These are phyloP conservation scores for Trichoderma lentiforme DNA, from an alignment of 2,329 filamentous ascomycete species.

Conservation along the genomic window DNA sequence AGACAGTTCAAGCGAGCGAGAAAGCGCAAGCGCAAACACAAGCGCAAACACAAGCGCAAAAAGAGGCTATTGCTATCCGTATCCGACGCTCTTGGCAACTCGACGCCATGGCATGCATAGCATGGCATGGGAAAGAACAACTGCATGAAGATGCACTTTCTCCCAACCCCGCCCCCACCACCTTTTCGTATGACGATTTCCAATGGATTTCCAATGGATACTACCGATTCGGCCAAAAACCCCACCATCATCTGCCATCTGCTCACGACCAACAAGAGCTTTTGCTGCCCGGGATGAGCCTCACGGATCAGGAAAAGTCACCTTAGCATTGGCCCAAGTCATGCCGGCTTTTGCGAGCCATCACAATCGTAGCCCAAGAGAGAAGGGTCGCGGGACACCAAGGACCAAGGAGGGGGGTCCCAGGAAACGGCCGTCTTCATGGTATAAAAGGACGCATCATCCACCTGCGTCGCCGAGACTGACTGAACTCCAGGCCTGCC, in stretches of 20 bases:
- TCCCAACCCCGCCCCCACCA: slow-evolving; percentile 17
- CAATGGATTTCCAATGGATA: slow-evolving; percentile 16
- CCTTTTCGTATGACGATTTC: slow-evolving; percentile 13
- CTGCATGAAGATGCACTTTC: slow-evolving; percentile 13
- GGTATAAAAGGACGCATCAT: slow-evolving; percentile 15
- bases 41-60: background rate
- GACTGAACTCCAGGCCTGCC: background rate
- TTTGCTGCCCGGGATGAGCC: background rate
- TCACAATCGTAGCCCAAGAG: slow-evolving; percentile 10
- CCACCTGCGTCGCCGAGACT: background rate
- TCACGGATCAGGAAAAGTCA: slow-evolving; percentile 9
- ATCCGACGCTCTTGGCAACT: background rate
- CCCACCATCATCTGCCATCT: slow-evolving; percentile 19
- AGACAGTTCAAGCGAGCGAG: background rate
- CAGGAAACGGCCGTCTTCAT: background rate
- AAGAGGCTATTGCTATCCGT: background rate
- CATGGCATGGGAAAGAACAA: background rate
- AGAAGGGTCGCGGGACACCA: background rate
- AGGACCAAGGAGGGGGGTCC: background rate
- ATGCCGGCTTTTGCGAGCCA: slow-evolving; percentile 9
- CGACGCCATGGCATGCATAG: background rate
- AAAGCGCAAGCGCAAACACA: background rate
- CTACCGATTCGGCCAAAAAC: slow-evolving; percentile 16
- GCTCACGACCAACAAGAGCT: slow-evolving; percentile 12
- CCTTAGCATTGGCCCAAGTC: background rate